phyloP scores from a whole-genome alignment of 331 rosid species.

The Dryas integrifolia region DNA sequence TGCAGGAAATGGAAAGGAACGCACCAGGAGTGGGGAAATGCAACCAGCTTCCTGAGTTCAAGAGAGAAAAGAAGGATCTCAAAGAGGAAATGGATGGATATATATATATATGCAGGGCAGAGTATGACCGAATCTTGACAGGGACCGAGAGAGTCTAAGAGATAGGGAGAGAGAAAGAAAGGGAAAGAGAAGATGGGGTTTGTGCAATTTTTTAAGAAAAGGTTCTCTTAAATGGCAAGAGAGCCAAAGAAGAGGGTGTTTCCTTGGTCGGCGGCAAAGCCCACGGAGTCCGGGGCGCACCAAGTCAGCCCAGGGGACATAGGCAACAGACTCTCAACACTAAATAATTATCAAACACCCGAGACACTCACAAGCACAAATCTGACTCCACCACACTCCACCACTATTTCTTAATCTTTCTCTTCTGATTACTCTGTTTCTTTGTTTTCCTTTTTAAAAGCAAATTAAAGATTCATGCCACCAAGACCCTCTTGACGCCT shows the following conservation, averaged over 20 bases:
- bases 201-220: conserved; percentile 49
- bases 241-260: conserved; percentile 75
- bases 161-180: conserved; percentile 37
- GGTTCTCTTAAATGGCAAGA: conserved; percentile 81
- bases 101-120: conserved; percentile 27
- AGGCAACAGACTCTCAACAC: conserved; percentile 69
- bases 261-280: conserved; percentile 98
- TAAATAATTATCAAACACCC: conserved; percentile 63
- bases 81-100: conserved; percentile 49
- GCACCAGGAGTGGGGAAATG: conserved; percentile 38
- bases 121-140: conserved; percentile 70
- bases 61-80: conserved; percentile 52
- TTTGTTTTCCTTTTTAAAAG: conserved; percentile 38
- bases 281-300: conserved; percentile 84
- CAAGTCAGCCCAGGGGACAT: conserved; percentile 82
- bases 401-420: conserved; percentile 50
- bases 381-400: conserved; percentile 88
- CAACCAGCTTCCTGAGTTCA: conserved; percentile 47
- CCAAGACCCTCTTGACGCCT: conserved; percentile 39
- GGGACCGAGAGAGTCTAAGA: conserved; percentile 62
- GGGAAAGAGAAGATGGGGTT: conserved; percentile 41
- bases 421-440: conserved; percentile 60
- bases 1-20: conserved; percentile 34
- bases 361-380: conserved; percentile 66
- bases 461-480: conserved; percentile 46